Conservation (phyloP, 2,329 filamentous ascomycete species). For the Alternaria rosae region DNA sequence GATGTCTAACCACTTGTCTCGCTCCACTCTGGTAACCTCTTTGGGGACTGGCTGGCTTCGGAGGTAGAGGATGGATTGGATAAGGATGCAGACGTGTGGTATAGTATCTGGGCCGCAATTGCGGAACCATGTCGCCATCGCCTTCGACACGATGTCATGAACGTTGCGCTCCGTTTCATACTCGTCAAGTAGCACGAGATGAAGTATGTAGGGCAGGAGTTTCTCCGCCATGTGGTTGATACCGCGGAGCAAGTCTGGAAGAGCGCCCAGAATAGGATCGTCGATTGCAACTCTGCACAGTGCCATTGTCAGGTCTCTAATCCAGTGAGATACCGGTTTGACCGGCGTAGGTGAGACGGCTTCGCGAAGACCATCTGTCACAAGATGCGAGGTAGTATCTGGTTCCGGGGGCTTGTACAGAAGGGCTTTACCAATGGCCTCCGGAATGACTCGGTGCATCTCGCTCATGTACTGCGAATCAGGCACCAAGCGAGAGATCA, state of each 20-base stretch:
- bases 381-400: not conserved
- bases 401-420: slow-evolving; percentile 28
- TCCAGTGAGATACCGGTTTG: slow-evolving; percentile 59
- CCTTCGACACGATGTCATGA: slow-evolving; percentile 67
- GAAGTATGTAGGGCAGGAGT: slow-evolving; percentile 83
- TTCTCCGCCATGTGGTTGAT: slow-evolving; percentile 75
- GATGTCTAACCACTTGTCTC: slow-evolving; percentile 84
- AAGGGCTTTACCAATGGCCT: slow-evolving; percentile 40
- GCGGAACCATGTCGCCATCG: slow-evolving; percentile 70
- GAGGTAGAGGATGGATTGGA: slow-evolving; percentile 87
- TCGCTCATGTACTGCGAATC: slow-evolving; percentile 38
- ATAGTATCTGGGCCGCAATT: slow-evolving; percentile 56
- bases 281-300: slow-evolving; percentile 61
- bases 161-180: slow-evolving; percentile 66
- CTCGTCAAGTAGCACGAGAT: slow-evolving; percentile 77
- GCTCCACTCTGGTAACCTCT: slow-evolving; percentile 80
- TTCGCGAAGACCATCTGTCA: slow-evolving; percentile 23
- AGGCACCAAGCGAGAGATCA: slow-evolving; percentile 38
- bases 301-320: slow-evolving; percentile 66
- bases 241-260: slow-evolving; percentile 70
- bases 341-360: slow-evolving; percentile 23
- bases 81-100: slow-evolving; percentile 73
- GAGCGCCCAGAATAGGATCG: slow-evolving; percentile 72
- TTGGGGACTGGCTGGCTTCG: slow-evolving; percentile 77
- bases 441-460: slow-evolving; percentile 39